Percentiles rank a stretch among this genome's conserved stretches.
phyloP scores from a whole-genome alignment of 169 alveolate genomes.

The Blepharisma undulans region DNA sequence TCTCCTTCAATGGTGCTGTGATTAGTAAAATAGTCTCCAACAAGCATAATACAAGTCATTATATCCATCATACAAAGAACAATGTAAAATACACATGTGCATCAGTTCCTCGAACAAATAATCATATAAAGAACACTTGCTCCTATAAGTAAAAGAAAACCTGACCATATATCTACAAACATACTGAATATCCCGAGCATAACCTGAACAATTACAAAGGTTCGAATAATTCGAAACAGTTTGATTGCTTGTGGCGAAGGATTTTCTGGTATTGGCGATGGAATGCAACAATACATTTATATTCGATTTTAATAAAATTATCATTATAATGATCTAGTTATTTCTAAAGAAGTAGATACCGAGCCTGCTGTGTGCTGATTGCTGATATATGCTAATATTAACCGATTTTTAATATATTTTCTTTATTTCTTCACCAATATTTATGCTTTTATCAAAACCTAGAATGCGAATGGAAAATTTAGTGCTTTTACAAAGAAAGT shows the following conservation, averaged over 20 bases:
- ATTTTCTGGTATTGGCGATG: conserved; percentile 21
- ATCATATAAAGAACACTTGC: neutral
- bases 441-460: no score
- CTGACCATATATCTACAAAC: conserved; percentile 16
- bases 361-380: no score
- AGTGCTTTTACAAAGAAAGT: no score
- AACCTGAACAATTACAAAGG: neutral
- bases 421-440: neutral
- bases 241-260: neutral
- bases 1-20: neutral
- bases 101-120: neutral
- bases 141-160: neutral
- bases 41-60: neutral
- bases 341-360: no score
- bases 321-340: neutral
- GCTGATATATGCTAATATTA: neutral
- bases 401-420: no score
- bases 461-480: no score
- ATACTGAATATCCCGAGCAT: neutral
- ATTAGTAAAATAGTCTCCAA: neutral
- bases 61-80: conserved; percentile 12
- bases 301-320: neutral
- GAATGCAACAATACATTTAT: conserved; percentile 25
- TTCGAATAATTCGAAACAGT: neutral
- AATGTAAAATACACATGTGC: conserved; percentile 21